These are phyloP conservation scores for Cladochytrium replicatum DNA, from an alignment of 192 early-diverging fungal species.

Conservation along the genomic window DNA sequence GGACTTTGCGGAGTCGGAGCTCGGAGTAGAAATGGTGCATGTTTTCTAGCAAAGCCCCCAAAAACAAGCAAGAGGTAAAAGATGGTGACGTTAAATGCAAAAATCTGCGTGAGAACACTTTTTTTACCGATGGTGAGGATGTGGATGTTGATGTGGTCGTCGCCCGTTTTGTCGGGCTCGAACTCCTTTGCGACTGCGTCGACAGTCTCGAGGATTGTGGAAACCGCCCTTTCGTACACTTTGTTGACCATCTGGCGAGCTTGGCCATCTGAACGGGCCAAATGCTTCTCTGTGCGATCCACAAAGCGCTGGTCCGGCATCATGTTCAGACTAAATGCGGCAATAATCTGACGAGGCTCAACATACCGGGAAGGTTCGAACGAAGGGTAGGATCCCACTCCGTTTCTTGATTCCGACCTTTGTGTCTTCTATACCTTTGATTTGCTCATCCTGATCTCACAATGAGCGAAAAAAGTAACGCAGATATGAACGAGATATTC, in stretches of 20 bases:
- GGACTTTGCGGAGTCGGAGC: constrained; percentile 62
- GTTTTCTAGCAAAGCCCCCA: constrained; percentile 52
- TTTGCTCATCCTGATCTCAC: constrained; percentile 62
- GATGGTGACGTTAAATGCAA: constrained; percentile 3
- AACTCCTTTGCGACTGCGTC: constrained; percentile 71
- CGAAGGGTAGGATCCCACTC: constrained; percentile 79
- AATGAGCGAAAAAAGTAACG: constrained; percentile 1
- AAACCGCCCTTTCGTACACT: constrained; percentile 74
- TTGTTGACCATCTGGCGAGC: constrained; percentile 61
- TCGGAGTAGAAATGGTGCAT: constrained; percentile 88
- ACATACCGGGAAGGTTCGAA: constrained; percentile 74
- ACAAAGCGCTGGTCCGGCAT: constrained; percentile 54
- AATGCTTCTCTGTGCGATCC: constrained; percentile 55
- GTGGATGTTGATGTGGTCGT: constrained; percentile 81
- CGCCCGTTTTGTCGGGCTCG: constrained; percentile 48
- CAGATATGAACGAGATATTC: neutral
- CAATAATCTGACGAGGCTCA: neutral
- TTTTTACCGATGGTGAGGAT: constrained; percentile 62
- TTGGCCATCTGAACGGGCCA: constrained; percentile 39
- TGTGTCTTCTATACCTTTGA: constrained; percentile 82
- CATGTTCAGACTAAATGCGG: neutral
- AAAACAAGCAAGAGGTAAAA: constrained; percentile 2
- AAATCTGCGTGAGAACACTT: neutral
- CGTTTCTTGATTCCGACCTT: constrained; percentile 80
- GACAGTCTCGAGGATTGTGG: constrained; percentile 76